phyloP scores from a whole-genome alignment of 495 filamentous ascomycete genomes.

The Clohesyomyces aquaticus region DNA sequence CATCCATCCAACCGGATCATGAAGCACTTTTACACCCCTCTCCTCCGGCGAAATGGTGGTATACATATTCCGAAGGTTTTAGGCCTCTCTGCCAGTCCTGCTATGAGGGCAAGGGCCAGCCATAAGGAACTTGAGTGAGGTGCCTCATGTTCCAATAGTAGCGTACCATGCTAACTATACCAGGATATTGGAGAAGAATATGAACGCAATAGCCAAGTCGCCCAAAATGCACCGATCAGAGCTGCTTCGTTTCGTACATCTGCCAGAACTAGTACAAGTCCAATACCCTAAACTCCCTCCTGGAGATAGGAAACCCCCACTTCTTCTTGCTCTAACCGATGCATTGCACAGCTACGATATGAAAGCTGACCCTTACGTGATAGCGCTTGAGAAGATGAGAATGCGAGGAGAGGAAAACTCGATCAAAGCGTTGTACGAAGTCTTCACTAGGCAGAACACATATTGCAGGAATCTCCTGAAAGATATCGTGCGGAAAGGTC shows the following conservation, averaged over 20 bases:
- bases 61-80: constrained; percentile 69
- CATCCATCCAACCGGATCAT: constrained; percentile 79
- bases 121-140: constrained; percentile 52
- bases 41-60: constrained; percentile 37
- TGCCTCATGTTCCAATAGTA: background rate
- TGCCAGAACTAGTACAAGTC: constrained; percentile 62
- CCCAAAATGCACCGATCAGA: constrained; percentile 74
- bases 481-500: constrained; percentile 55
- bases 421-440: constrained; percentile 51
- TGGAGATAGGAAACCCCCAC: constrained; percentile 42
- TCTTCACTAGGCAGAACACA: constrained; percentile 59
- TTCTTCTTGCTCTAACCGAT: constrained; percentile 15
- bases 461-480: constrained; percentile 67
- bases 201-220: constrained; percentile 72
- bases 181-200: constrained; percentile 71
- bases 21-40: constrained; percentile 70
- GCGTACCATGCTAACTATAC: constrained; percentile 14
- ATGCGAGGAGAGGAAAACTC: constrained; percentile 35
- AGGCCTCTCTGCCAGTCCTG: constrained; percentile 84
- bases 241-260: constrained; percentile 68
- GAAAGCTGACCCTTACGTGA: constrained; percentile 69
- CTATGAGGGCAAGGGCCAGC: constrained; percentile 59
- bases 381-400: constrained; percentile 50
- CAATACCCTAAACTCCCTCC: constrained; percentile 47
- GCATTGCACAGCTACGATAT: constrained; percentile 61